Evolutionary conservation across 768 basidiomycete genomes (phyloP), one percentile per base, ranked within the genome.

Genomic region (Hypholoma sublateritium): DNA sequence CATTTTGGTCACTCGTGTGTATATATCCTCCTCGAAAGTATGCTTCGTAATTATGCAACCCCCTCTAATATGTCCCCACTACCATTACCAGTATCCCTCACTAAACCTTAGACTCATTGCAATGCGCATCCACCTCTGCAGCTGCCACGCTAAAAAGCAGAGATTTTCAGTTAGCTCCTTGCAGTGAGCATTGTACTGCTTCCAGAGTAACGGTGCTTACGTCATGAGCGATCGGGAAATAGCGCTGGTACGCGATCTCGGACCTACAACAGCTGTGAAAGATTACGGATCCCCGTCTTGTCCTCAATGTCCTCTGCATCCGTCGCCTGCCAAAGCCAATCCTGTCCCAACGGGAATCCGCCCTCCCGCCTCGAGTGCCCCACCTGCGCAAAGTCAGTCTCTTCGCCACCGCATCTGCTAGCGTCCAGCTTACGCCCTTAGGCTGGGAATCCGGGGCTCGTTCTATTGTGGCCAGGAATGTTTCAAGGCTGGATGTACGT

Each of bases 381-480:
- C 0, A 92, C 92, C 6, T 98, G 95, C 74, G 87, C 82, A 73
- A 95, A 95, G 95, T 95, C 62, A 80, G 79, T 61, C 47, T 48
- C 41, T 8, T 43, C 32, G 25, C 51, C 50, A 24, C 21, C 13
- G 47, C 54, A 42, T 13, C 32, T 50, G 45, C 56, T 56, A 46
- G 57, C 46, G 32, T 39, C 42, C 61, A 49, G 60, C 54, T 64
- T 60, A 53, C 50, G 66, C n/a, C 50, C 58, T 36, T 62, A 93
- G 91, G 69, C 78, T 93, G 34, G 90, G 89, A 50, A 88, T 94
- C 60, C 80, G 79, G 47, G 90, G 91, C 28, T 93, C 91, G 32
- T 91, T 89, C 69, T 98, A 95, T 74, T 98, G 96, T 62, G 86
- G 87, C 22, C 96, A 98, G 72, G 93, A 91, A 50, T 98, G 96